These are phyloP conservation scores for Cordyceps cicadae DNA, from an alignment of 2,329 filamentous ascomycete species.

Conservation along the genomic window DNA sequence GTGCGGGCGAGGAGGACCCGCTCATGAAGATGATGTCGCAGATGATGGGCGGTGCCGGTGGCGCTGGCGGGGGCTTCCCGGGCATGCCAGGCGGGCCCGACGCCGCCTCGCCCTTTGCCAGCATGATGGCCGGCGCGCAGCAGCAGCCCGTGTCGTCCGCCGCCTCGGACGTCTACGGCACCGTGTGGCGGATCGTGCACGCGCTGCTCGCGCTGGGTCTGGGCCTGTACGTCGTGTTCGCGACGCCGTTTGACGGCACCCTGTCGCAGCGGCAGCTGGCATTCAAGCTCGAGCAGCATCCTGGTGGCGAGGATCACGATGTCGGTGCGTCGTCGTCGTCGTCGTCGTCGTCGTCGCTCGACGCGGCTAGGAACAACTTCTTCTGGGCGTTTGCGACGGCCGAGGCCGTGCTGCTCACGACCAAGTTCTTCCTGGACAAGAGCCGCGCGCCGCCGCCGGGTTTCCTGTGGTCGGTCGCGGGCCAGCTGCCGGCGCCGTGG, in stretches of 20 bases:
- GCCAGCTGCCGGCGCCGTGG: slow-evolving; percentile 58
- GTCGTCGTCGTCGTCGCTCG: slow-evolving; percentile 10
- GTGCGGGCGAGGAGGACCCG: slow-evolving; percentile 3
- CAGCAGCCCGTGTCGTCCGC: slow-evolving; percentile 28
- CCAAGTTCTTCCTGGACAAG: slow-evolving; percentile 62
- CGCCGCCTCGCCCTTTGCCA: slow-evolving; percentile 29
- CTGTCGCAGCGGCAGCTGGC: slow-evolving; percentile 49
- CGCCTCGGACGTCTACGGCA: slow-evolving; percentile 28
- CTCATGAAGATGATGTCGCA: slow-evolving; percentile 63
- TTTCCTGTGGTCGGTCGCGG: slow-evolving; percentile 53
- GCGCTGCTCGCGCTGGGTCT: slow-evolving; percentile 62
- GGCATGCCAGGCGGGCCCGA: slow-evolving; percentile 23
- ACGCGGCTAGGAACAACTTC: slow-evolving; percentile 37
- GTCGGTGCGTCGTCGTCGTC: neutral
- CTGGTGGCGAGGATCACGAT: slow-evolving; percentile 1
- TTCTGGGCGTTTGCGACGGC: slow-evolving; percentile 77
- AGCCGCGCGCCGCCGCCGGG: slow-evolving; percentile 49
- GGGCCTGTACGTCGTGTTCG: slow-evolving; percentile 61
- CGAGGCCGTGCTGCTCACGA: slow-evolving; percentile 64
- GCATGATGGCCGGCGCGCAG: slow-evolving; percentile 33
- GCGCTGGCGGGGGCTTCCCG: slow-evolving; percentile 15
- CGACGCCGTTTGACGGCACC: slow-evolving; percentile 61
- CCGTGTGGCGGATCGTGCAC: slow-evolving; percentile 66
- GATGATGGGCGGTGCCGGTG: slow-evolving; percentile 47
- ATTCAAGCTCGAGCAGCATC: neutral